Conservation (phyloP, 768 basidiomycete genomes). For the Dioszegia aurantiaca region DNA sequence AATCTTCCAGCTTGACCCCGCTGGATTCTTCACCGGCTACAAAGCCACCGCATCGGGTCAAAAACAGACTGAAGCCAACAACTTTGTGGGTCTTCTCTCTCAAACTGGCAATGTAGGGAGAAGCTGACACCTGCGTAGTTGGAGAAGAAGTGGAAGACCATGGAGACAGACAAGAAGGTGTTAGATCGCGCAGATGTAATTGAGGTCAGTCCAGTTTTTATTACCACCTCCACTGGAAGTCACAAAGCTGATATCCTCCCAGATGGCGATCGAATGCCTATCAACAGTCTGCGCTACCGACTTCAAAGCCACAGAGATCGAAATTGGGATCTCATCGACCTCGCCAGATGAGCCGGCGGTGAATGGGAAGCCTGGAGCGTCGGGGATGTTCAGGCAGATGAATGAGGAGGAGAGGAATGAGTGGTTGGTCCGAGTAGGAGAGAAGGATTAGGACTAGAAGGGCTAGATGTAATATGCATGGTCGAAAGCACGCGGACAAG, state of each 20-base stretch:
- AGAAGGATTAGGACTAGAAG: conserved; percentile 50
- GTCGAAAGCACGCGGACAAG: background rate
- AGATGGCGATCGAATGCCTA: conserved; percentile 94
- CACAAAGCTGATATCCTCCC: conserved; percentile 14
- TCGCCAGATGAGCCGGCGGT: conserved; percentile 63
- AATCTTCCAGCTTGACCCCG: conserved; percentile 95
- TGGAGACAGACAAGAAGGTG: conserved; percentile 73
- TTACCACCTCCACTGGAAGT: background rate
- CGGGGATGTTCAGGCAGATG: conserved; percentile 53
- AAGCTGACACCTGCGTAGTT: conserved; percentile 54
- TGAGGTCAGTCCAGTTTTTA: conserved; percentile 64
- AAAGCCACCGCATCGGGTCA: conserved; percentile 89
- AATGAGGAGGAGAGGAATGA: conserved; percentile 53
- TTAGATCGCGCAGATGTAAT: conserved; percentile 76
- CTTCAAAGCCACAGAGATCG: conserved; percentile 91
- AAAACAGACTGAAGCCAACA: conserved; percentile 98
- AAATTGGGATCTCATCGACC: conserved; percentile 86
- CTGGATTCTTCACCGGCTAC: conserved; percentile 97
- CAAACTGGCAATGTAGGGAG: background rate
- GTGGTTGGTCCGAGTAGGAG: conserved; percentile 53
- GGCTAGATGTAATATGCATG: background rate
- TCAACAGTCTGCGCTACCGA: conserved; percentile 92
- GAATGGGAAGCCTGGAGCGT: conserved; percentile 55
- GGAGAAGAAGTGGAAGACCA: conserved; percentile 98
- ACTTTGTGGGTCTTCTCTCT: conserved; percentile 57